These are phyloP conservation scores for Beta lomatogona DNA, from an alignment of 179 eudicot genomes.

Conservation along the genomic window DNA sequence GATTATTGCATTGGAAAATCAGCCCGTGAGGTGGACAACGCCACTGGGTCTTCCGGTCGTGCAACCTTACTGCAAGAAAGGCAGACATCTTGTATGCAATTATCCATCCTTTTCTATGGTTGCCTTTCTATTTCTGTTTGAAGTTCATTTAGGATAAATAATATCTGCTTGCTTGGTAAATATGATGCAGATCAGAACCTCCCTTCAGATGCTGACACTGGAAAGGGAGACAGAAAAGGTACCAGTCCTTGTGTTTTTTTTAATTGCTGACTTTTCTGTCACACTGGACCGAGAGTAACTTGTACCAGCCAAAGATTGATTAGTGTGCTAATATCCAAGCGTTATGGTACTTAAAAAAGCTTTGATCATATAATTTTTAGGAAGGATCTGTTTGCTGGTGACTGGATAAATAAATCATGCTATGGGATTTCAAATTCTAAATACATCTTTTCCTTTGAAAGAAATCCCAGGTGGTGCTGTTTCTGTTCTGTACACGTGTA, in stretches of 20 bases:
- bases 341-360: neutral
- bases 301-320: neutral
- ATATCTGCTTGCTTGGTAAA: constrained; percentile 12
- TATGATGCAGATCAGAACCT: constrained; percentile 72
- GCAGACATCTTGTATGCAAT: constrained; percentile 60
- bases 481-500: neutral
- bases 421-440: neutral
- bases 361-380: neutral
- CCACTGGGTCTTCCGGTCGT: constrained; percentile 99
- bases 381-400: neutral
- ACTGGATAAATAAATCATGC: neutral
- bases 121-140: neutral
- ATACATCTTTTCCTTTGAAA: too few species aligned
- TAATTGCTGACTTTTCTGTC: neutral
- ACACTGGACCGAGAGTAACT: neutral
- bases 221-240: constrained; percentile 91
- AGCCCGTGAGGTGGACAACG: constrained; percentile 87
- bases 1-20: constrained; percentile 90
- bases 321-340: neutral
- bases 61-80: constrained; percentile 81
- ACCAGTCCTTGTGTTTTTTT: constrained; percentile 21
- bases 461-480: neutral
- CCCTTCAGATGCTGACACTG: constrained; percentile 84
- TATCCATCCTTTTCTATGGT: neutral
- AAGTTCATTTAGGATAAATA: neutral